phyloP scores from a whole-genome alignment of 2,329 filamentous ascomycete genomes.

The Tympanopsis confertula region DNA sequence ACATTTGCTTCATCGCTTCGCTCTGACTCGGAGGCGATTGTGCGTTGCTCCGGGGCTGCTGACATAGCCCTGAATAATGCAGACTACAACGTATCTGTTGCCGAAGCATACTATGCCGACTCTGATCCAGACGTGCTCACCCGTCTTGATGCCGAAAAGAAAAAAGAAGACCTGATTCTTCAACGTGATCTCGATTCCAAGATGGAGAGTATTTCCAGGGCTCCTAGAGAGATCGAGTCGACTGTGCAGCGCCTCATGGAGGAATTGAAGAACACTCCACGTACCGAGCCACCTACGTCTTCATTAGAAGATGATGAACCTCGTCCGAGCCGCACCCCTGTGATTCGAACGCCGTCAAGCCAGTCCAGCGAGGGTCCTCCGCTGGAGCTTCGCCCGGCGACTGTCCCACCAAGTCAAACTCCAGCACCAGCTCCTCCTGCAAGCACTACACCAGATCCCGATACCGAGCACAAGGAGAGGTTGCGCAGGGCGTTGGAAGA shows the following conservation, averaged over 20 bases:
- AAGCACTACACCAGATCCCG: conserved; percentile 9
- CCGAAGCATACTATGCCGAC: conserved; percentile 32
- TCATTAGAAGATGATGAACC: too few species aligned
- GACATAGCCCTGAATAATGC: conserved; percentile 36
- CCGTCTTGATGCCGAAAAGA: conserved; percentile 29
- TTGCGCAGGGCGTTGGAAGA: conserved; percentile 36
- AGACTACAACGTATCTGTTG: conserved; percentile 39
- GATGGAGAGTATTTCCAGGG: conserved; percentile 23
- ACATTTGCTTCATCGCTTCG: conserved; percentile 23
- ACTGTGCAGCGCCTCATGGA: conserved; percentile 9
- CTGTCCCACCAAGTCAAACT: background rate
- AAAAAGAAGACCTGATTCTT: conserved; percentile 32
- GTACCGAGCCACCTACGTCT: background rate
- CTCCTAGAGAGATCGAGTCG: conserved; percentile 15
- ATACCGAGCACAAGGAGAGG: conserved; percentile 30
- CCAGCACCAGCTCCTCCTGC: background rate
- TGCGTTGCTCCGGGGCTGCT: conserved; percentile 30
- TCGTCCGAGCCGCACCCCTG: conserved; percentile 3
- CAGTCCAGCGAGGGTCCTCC: conserved; percentile 10
- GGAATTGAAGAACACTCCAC: background rate
- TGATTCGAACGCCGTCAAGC: background rate
- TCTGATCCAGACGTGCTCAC: conserved; percentile 25
- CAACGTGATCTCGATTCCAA: conserved; percentile 23
- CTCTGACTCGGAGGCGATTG: conserved; percentile 28
- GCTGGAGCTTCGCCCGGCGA: background rate